Percentiles rank a stretch among this genome's conserved stretches.
These are phyloP conservation scores for Breynia disticha DNA, from an alignment of 441 rosid species.

Conservation along the genomic window DNA sequence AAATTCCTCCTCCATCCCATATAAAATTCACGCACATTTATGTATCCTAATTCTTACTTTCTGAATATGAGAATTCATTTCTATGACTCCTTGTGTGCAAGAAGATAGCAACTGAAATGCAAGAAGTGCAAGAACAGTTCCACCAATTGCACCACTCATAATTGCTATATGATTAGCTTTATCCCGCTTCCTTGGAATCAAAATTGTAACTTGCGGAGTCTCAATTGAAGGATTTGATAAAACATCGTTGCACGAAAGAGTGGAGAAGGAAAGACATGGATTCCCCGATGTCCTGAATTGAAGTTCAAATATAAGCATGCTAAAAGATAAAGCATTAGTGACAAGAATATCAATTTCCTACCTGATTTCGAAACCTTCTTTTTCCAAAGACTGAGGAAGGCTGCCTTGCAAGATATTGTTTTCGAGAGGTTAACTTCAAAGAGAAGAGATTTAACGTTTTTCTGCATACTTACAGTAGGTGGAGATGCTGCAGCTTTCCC, in stretches of 20 bases:
- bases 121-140: slow-evolving; percentile 41
- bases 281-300: slow-evolving; percentile 68
- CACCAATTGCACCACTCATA: slow-evolving; percentile 49
- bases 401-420: slow-evolving; percentile 68
- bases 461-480: slow-evolving; percentile 54
- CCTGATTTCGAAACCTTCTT: slow-evolving; percentile 65
- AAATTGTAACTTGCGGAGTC: slow-evolving; percentile 69
- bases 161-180: slow-evolving; percentile 31
- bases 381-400: slow-evolving; percentile 62
- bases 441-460: slow-evolving; percentile 5
- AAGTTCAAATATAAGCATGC: slow-evolving; percentile 13
- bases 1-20: not conserved
- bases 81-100: slow-evolving; percentile 35
- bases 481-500: slow-evolving; percentile 62
- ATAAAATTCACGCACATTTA: no score
- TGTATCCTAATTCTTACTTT: slow-evolving; percentile 41
- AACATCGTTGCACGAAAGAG: slow-evolving; percentile 50
- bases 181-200: slow-evolving; percentile 34
- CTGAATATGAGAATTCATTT: slow-evolving; percentile 28
- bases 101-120: slow-evolving; percentile 25
- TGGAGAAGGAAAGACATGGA: slow-evolving; percentile 66
- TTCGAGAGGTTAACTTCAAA: no score
- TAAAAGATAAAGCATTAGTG: slow-evolving; percentile 6
- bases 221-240: slow-evolving; percentile 57
- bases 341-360: slow-evolving; percentile 17